Evolutionary conservation across 306 rosid genomes (phyloP), one percentile per base, ranked within the genome.

Genomic region (Hippophae tibetana): DNA sequence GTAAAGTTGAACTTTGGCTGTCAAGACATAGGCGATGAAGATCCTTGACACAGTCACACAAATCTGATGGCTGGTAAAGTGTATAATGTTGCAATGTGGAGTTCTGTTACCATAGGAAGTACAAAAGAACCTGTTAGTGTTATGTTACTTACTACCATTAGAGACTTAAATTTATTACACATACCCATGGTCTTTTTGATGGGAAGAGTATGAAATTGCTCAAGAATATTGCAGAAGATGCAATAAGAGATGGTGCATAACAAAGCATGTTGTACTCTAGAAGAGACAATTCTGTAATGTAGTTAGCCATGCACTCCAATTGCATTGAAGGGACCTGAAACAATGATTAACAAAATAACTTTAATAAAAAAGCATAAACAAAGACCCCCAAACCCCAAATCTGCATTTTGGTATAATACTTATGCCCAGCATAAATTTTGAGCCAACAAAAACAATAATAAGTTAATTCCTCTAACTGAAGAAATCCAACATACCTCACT

Each of bases 211-310:
- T 54, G 58, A 74, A 92, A 42, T 75, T 85, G 43, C 95, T 95
- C 65, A 92, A 70, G 84, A 92, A 92, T 57, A 92, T 86, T 4
- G 96, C 86, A 7, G 99, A 83, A 43, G 95, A 96, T 26, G 99
- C 96, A 14, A 84, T 43, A 1, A 83, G 77, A 38, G 99, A 87
- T 3, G 99, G 99, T 31, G 96, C 82, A 73, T 85, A 74, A 64
- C 79, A 58, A 11, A 92, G 95, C 95, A 92, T 92, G 40, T 43
- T 78, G 72, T 87, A 92, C 63, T 92, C 98, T 77, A 90, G 58
- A 47, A 90, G 92, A 58, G 98, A 87, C 63, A 90, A 60, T 52
- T 90, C 98, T 0, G 99, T 87, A 41, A 92, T 66, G 68, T 81
- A 88, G 79, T 85, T 87, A 25, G 96, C 77, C 75, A 92, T 75